phyloP scores from a whole-genome alignment of 768 basidiomycete species.

The Suillus sp. region DNA sequence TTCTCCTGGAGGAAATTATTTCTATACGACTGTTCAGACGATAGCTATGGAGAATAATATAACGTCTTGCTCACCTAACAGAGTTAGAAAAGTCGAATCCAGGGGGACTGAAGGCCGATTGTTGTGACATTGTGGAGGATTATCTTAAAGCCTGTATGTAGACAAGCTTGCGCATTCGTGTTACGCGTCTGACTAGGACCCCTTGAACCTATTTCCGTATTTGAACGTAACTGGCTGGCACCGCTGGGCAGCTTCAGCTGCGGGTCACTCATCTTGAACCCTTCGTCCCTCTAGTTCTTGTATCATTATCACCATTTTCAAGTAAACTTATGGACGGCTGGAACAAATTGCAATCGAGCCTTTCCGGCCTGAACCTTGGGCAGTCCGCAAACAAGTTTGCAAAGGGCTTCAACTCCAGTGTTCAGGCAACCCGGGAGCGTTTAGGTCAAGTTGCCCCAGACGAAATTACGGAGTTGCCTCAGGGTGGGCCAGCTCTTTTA shows the following conservation, averaged over 20 bases:
- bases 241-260: slow-evolving; percentile 10
- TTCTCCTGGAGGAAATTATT: slow-evolving; percentile 73
- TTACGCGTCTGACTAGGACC: slow-evolving; percentile 34
- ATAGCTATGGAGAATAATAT: background rate
- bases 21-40: slow-evolving; percentile 36
- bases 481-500: slow-evolving; percentile 51
- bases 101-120: slow-evolving; percentile 47
- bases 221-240: slow-evolving; percentile 13
- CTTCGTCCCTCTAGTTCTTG: background rate
- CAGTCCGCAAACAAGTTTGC: slow-evolving; percentile 75
- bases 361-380: slow-evolving; percentile 67
- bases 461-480: slow-evolving; percentile 93
- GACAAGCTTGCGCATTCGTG: slow-evolving; percentile 10
- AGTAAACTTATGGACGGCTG: slow-evolving; percentile 50
- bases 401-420: slow-evolving; percentile 78
- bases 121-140: slow-evolving; percentile 33
- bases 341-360: slow-evolving; percentile 65
- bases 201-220: slow-evolving; percentile 24
- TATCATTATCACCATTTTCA: slow-evolving; percentile 4
- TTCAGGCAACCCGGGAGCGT: slow-evolving; percentile 86
- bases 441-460: slow-evolving; percentile 89
- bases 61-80: slow-evolving; percentile 49
- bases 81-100: slow-evolving; percentile 84
- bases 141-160: background rate
- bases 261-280: slow-evolving; percentile 5